These are phyloP conservation scores for Populus nigra DNA, from an alignment of 345 rosid genomes.

Conservation along the genomic window DNA sequence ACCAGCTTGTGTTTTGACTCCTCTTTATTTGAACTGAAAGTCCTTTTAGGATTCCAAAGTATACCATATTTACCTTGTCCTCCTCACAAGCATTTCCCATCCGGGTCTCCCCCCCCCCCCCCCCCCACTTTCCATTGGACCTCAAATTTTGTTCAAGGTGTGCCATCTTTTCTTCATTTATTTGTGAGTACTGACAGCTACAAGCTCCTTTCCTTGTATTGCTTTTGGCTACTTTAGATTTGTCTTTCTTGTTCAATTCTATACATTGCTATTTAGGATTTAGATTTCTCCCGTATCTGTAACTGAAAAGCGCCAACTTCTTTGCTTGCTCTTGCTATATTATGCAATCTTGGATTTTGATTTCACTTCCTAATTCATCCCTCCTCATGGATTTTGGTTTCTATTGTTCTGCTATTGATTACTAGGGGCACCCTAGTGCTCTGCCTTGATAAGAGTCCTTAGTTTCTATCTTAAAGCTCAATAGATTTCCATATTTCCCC, in stretches of 20 bases:
- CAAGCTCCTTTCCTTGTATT: not conserved
- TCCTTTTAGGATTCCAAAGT: not conserved
- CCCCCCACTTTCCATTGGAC: not conserved
- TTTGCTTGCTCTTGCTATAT: constrained; percentile 5
- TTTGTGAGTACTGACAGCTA: not conserved
- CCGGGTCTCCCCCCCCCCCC: constrained; percentile 2
- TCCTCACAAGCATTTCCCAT: constrained; percentile 6
- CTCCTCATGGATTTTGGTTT: constrained; percentile 3
- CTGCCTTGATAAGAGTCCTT: constrained; percentile 1
- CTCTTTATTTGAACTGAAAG: not conserved
- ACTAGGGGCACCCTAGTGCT: not conserved
- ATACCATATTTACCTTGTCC: constrained; percentile 15
- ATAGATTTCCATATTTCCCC: not conserved
- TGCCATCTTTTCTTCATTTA: constrained; percentile 24
- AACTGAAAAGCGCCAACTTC: not conserved
- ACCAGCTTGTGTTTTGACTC: constrained; percentile 26
- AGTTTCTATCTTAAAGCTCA: not conserved
- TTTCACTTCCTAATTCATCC: not conserved
- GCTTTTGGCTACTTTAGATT: constrained; percentile 2
- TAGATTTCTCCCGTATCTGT: not conserved
- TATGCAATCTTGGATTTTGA: not conserved
- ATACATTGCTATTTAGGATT: not conserved
- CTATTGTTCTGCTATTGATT: constrained; percentile 2
- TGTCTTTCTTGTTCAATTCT: not conserved
- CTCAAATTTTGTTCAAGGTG: constrained; percentile 30